These are phyloP conservation scores for Boletus edulis DNA, from an alignment of 768 basidiomycete species.

Conservation along the genomic window DNA sequence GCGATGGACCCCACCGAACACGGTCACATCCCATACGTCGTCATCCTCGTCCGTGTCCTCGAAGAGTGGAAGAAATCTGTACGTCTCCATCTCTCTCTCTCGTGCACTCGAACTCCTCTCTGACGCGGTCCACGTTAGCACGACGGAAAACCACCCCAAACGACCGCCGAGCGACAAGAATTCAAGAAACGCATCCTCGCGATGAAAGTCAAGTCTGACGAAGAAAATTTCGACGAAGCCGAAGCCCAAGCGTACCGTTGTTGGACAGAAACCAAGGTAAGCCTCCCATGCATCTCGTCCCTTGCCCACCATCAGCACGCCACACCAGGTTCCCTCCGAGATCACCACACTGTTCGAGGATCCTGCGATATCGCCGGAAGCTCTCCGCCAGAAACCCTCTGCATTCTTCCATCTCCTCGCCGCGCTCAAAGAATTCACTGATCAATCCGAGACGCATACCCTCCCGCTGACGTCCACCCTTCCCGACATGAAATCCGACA, in stretches of 20 bases:
- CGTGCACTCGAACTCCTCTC: not conserved
- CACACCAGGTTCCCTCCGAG: constrained; percentile 60
- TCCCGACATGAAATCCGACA: constrained; percentile 96
- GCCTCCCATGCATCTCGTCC: not conserved
- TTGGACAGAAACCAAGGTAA: constrained; percentile 57
- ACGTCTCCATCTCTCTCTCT: constrained; percentile 25
- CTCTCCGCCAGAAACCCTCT: constrained; percentile 45
- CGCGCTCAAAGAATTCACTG: constrained; percentile 65
- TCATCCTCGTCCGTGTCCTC: constrained; percentile 80
- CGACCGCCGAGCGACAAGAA: constrained; percentile 61
- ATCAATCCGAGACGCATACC: constrained; percentile 51
- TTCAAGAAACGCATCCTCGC: constrained; percentile 70
- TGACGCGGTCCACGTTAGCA: constrained; percentile 46
- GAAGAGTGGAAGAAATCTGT: constrained; percentile 82
- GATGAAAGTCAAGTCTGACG: constrained; percentile 74
- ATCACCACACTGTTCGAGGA: constrained; percentile 63
- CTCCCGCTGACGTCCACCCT: constrained; percentile 85
- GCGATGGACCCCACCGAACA: constrained; percentile 88
- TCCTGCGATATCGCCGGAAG: constrained; percentile 43
- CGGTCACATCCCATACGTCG: constrained; percentile 85
- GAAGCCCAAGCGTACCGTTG: constrained; percentile 82
- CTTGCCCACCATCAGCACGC: not conserved
- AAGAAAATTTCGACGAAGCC: constrained; percentile 98
- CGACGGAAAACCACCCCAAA: constrained; percentile 53
- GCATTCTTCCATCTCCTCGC: constrained; percentile 80